phyloP scores from a whole-genome alignment of 1,284 basidiomycete species.

The Phylloporus sp. region DNA sequence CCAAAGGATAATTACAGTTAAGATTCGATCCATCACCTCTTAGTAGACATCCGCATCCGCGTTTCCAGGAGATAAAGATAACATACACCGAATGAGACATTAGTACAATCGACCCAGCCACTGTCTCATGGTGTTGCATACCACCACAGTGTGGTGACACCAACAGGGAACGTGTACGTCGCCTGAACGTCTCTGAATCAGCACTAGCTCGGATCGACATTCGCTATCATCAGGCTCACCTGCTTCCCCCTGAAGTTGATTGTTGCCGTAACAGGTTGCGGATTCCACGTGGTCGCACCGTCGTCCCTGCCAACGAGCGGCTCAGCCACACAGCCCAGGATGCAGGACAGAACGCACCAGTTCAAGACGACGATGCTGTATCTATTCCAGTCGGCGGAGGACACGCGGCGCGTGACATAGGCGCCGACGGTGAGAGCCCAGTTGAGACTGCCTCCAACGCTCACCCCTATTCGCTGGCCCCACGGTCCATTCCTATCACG shows the following conservation, averaged over 20 bases:
- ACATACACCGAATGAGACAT: too few species aligned
- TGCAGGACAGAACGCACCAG: slow-evolving; percentile 40
- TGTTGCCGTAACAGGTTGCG: slow-evolving; percentile 61
- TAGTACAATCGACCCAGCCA: too few species aligned
- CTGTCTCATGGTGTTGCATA: slow-evolving; percentile 28
- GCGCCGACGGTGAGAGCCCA: slow-evolving; percentile 68
- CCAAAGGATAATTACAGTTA: too few species aligned
- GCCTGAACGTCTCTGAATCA: slow-evolving; percentile 29
- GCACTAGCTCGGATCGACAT: background rate
- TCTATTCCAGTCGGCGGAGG: slow-evolving; percentile 58
- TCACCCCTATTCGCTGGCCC: slow-evolving; percentile 67
- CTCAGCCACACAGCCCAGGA: background rate
- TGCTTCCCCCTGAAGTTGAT: slow-evolving; percentile 74
- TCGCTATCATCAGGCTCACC: slow-evolving; percentile 37
- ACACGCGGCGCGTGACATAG: slow-evolving; percentile 62
- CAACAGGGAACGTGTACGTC: slow-evolving; percentile 45
- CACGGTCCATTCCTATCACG: slow-evolving; percentile 69
- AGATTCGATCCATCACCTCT: too few species aligned
- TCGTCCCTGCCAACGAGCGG: slow-evolving; percentile 48
- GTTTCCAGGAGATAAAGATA: too few species aligned
- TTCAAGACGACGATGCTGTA: slow-evolving; percentile 76
- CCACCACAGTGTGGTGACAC: slow-evolving; percentile 45
- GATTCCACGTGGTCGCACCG: slow-evolving; percentile 58
- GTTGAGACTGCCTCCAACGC: slow-evolving; percentile 56
- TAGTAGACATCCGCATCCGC: too few species aligned